Evolutionary conservation across 2,329 filamentous ascomycete genomes (phyloP).

Genomic region (Cercospora sojina): DNA sequence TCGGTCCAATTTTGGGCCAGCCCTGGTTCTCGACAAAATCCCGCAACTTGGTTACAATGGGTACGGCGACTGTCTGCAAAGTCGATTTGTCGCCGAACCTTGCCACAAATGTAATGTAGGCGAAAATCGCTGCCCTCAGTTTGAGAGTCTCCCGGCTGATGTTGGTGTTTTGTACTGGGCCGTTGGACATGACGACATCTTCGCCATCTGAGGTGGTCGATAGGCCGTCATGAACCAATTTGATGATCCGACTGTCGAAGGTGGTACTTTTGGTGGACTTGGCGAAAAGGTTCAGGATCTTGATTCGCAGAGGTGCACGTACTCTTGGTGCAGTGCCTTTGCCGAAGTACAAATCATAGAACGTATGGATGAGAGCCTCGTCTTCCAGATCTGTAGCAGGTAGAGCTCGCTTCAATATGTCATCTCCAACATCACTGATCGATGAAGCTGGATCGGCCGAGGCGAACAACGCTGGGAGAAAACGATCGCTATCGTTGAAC

Average conservation of each 20-base stretch:
- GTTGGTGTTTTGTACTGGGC: conserved; percentile 40
- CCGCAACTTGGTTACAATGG: conserved; percentile 66
- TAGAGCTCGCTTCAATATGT: conserved; percentile 76
- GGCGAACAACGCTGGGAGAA: conserved; percentile 79
- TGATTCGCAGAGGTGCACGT: conserved; percentile 71
- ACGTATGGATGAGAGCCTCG: conserved; percentile 56
- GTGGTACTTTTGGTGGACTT: conserved; percentile 74
- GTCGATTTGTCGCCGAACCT: conserved; percentile 64
- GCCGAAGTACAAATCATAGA: conserved; percentile 74
- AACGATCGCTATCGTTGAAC: conserved; percentile 79
- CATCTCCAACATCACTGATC: conserved; percentile 81
- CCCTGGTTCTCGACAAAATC: conserved; percentile 77
- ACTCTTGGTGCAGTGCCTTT: conserved; percentile 50
- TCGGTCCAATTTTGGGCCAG: conserved; percentile 67
- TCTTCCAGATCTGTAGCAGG: conserved; percentile 71
- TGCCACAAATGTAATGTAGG: conserved; percentile 83
- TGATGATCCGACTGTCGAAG: conserved; percentile 66
- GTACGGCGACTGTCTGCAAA: conserved; percentile 64
- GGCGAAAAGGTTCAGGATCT: conserved; percentile 71
- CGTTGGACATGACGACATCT: conserved; percentile 36
- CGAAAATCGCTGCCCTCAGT: conserved; percentile 77
- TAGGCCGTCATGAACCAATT: conserved; percentile 67
- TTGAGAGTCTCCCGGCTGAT: conserved; percentile 73
- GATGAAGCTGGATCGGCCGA: conserved; percentile 78
- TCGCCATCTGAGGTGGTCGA: conserved; percentile 41